Conservation (phyloP, 1,139 yeast genomes). For the Diutina rugosa region DNA sequence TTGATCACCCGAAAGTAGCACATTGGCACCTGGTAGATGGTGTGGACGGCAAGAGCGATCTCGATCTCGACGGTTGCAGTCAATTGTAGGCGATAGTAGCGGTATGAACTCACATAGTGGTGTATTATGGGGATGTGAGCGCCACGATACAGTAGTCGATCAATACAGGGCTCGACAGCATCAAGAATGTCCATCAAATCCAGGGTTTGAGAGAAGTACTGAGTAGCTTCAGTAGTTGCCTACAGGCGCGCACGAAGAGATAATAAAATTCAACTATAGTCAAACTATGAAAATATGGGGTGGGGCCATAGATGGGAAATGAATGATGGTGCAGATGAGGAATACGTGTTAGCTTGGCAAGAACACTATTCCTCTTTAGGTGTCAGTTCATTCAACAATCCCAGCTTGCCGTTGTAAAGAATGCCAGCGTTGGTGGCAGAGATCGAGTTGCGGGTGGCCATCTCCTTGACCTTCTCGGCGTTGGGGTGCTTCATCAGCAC, state of each 20-base stretch:
- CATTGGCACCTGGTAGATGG: constrained; percentile 20
- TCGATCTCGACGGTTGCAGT: constrained; percentile 4
- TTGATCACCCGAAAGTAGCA: constrained; percentile 10
- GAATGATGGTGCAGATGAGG: neutral
- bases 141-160: neutral
- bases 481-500: constrained; percentile 34
- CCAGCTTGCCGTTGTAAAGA: constrained; percentile 33
- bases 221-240: too few species aligned
- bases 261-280: neutral
- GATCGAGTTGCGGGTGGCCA: constrained; percentile 31
- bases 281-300: neutral
- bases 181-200: neutral
- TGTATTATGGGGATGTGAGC: neutral
- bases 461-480: constrained; percentile 37
- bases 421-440: constrained; percentile 33
- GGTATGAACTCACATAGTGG: neutral
- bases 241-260: neutral
- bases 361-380: constrained; percentile 11
- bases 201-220: neutral
- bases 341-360: neutral
- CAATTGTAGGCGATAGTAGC: neutral
- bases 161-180: neutral
- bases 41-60: constrained; percentile 18
- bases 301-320: neutral
- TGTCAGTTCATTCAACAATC: constrained; percentile 31